Base-by-base conservation (phyloP, 1,284 basidiomycete genomes). In the Puccinia horiana region DNA sequence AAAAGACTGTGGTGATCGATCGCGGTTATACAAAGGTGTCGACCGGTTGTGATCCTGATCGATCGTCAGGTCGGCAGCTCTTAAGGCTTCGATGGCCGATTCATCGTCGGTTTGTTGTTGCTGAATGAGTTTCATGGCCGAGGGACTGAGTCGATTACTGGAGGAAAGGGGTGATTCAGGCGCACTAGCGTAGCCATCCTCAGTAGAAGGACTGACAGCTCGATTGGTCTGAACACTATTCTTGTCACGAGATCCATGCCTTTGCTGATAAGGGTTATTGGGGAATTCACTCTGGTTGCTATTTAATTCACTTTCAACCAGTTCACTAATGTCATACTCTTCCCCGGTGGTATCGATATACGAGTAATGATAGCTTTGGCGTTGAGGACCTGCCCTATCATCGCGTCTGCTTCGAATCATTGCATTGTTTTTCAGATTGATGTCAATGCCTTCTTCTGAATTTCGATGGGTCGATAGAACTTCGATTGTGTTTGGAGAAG, bases 271-370 rank as follows among this genome's bases (percentile, higher is more conserved):
- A 5, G 18, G 12, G 44, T 20, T 35, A 47, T 44, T 44, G 52
- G 37, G n/a, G 90, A 23, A 1, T 1, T 69, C 44, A 32, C 29
- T 14, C 8, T 1, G 69, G 2, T 47, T 40, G 12, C 14, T 47
- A 40, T 40, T 89, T 89, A 92, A 92, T 85, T 95, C 96, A 85
- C 93, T 91, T 86, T 96, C 94, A 52, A 97, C 91, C 82, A 97
- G 93, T 83, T 95, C 92, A 85, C 93, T 95, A 86, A 98, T 94
- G 86, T 98, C 96, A 84, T 92, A 92, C 87, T 93, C 93, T 14
- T 84, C 84, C 12, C 94, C 94, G 83, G 93, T 93, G 0, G 91
- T 90, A 83, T 94, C 92, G 61, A 97, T 92, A 85, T 95, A 97
- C 40, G 94, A 96, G 86, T 98, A 98, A 0, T 95, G 69, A 61